A percentile compares a stretch with the other conserved stretches of the same genome.
phyloP scores from a whole-genome alignment of 169 alveolate species.

The Plasmodium blacklocki region DNA sequence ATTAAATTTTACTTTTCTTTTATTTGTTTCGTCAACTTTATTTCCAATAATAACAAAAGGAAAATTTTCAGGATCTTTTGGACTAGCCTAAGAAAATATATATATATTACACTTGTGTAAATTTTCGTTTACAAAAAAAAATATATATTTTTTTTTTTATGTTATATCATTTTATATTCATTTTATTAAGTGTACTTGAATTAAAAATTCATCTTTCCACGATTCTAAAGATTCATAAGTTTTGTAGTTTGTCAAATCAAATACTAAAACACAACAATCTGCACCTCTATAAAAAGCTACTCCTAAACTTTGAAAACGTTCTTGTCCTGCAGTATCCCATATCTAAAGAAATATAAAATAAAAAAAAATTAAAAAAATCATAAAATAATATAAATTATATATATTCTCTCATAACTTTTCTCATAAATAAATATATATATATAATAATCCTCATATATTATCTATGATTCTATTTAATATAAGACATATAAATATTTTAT shows the following conservation, averaged over 20 bases:
- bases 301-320: constrained; percentile 97
- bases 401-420: no score
- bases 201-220: constrained; percentile 98
- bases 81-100: constrained; percentile 84
- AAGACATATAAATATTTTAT: no score
- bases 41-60: constrained; percentile 98
- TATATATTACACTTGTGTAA: not conserved
- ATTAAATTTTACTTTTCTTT: constrained; percentile 87
- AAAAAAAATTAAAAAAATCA: constrained; percentile 2
- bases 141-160: not conserved
- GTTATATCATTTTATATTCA: not conserved
- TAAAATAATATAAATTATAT: no score
- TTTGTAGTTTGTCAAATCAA: constrained; percentile 92
- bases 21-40: constrained; percentile 95
- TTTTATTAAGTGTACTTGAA: constrained; percentile 84
- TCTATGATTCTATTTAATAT: no score
- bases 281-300: constrained; percentile 99
- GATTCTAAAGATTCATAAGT: constrained; percentile 95
- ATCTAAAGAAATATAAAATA: constrained; percentile 78
- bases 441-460: not conserved
- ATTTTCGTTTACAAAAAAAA: not conserved
- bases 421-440: not conserved
- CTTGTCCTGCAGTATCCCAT: constrained; percentile 99
- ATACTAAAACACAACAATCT: constrained; percentile 98
- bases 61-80: constrained; percentile 95